These are phyloP conservation scores for Excoecaria cochinchinensis DNA, from an alignment of 345 rosid species.

Conservation along the genomic window DNA sequence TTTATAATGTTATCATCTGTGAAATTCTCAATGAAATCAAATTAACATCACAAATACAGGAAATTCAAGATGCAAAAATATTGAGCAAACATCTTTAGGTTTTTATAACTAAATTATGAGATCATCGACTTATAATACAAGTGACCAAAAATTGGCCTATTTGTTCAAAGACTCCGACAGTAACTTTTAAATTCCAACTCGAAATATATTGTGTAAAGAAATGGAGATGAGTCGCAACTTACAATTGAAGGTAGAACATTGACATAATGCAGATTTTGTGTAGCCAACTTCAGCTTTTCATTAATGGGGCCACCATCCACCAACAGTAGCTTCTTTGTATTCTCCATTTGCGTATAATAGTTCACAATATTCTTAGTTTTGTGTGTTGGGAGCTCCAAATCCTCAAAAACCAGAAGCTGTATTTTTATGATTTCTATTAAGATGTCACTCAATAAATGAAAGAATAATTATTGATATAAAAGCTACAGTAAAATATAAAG, in stretches of 20 bases:
- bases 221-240: constrained; percentile 35
- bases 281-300: constrained; percentile 85
- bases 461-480: background rate
- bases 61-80: background rate
- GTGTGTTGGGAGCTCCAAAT: constrained; percentile 73
- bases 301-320: constrained; percentile 75
- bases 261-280: constrained; percentile 85
- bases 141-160: background rate
- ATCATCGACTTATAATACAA: background rate
- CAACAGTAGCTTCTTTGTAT: constrained; percentile 73
- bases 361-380: constrained; percentile 82
- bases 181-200: background rate
- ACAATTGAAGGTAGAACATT: constrained; percentile 85
- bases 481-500: background rate
- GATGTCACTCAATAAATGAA: background rate
- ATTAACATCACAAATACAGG: background rate
- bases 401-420: constrained; percentile 87
- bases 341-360: constrained; percentile 66
- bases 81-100: background rate
- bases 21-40: background rate
- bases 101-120: background rate
- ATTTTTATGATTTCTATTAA: constrained; percentile 9
- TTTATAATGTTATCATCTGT: background rate
- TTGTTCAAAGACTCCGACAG: background rate
- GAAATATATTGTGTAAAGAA: background rate